These are phyloP conservation scores for Mucor mucedo DNA, from an alignment of 371 early-diverging fungal genomes.

Conservation along the genomic window DNA sequence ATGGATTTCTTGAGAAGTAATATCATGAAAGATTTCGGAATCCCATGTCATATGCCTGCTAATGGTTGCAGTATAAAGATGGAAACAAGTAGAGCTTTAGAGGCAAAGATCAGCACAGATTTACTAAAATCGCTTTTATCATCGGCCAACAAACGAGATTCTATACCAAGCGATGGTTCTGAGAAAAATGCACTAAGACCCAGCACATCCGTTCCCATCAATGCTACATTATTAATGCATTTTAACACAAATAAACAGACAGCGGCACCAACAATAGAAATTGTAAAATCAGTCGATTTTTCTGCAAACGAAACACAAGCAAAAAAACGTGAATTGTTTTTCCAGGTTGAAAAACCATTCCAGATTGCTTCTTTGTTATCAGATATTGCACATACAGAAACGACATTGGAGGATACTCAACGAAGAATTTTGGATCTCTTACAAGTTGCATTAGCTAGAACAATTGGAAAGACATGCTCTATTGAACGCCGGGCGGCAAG, in stretches of 20 bases:
- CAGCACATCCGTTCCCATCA: conserved; percentile 23
- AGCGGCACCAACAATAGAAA: conserved; percentile 20
- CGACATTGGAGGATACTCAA: conserved; percentile 13
- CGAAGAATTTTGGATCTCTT: conserved; percentile 26
- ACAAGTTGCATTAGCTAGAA: conserved; percentile 19
- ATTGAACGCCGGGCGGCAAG: conserved; percentile 17
- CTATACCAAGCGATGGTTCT: neutral
- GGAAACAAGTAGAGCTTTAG: conserved; percentile 62
- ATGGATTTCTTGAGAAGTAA: conserved; percentile 89
- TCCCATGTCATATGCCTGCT: conserved; percentile 89
- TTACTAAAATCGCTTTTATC: conserved; percentile 50
- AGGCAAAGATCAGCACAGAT: conserved; percentile 62
- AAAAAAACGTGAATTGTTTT: conserved; percentile 18
- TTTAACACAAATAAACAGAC: conserved; percentile 15
- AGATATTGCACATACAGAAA: conserved; percentile 29
- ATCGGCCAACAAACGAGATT: neutral
- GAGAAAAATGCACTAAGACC: conserved; percentile 9
- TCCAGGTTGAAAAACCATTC: conserved; percentile 30
- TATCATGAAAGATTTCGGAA: conserved; percentile 83
- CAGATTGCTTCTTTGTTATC: conserved; percentile 16
- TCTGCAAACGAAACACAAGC: neutral
- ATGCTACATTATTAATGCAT: conserved; percentile 27
- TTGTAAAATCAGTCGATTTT: conserved; percentile 19
- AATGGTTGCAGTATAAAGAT: conserved; percentile 82
- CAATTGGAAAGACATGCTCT: conserved; percentile 9